Evolutionary conservation across 2,329 filamentous ascomycete species (phyloP).

Genomic region (Thielaviopsis euricoi): DNA sequence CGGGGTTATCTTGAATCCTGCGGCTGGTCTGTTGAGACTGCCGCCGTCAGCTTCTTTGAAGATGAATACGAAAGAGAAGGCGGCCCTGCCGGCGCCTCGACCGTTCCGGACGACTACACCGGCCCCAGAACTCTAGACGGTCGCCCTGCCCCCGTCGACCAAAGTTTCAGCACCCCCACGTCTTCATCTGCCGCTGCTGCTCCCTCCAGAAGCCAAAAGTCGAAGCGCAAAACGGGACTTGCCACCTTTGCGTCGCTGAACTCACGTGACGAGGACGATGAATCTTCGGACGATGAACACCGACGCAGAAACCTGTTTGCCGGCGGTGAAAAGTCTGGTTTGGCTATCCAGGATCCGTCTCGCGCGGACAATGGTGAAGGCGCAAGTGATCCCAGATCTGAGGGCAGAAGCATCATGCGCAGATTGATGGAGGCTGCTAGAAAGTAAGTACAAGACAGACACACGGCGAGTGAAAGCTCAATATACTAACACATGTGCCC

Average conservation of each 20-base stretch:
- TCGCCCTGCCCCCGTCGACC: conserved; percentile 33
- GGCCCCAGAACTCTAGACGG: conserved; percentile 48
- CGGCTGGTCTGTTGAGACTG: background rate
- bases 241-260: conserved; percentile 42
- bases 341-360: conserved; percentile 49
- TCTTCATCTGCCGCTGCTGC: background rate
- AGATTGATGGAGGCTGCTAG: conserved; percentile 32
- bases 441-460: conserved; percentile 51
- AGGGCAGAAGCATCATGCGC: background rate
- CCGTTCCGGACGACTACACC: conserved; percentile 30
- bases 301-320: conserved; percentile 57
- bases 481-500: background rate
- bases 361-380: conserved; percentile 19
- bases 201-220: conserved; percentile 18
- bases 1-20: background rate
- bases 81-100: conserved; percentile 8
- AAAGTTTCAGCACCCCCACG: background rate
- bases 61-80: background rate
- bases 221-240: conserved; percentile 39
- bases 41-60: background rate
- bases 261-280: conserved; percentile 29
- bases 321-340: conserved; percentile 67
- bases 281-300: conserved; percentile 36
- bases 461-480: conserved; percentile 36
- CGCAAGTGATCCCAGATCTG: background rate